Evolutionary conservation across 257 asterid species (phyloP).

Genomic region (Solanum sparsipilum): DNA sequence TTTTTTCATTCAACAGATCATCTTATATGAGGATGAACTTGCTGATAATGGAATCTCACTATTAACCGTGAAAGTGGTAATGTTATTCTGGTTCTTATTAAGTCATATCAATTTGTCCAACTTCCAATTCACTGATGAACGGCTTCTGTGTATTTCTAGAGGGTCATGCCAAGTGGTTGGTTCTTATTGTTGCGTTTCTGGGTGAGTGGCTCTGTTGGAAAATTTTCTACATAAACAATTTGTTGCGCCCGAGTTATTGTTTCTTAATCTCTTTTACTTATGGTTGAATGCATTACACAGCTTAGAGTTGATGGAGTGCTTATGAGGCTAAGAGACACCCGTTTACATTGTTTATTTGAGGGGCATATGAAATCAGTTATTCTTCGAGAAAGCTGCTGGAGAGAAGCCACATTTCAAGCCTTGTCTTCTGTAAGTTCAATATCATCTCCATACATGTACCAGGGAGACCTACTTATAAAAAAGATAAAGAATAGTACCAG

Average conservation of each 20-base stretch:
- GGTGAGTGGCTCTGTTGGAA: conserved; percentile 45
- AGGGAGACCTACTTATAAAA: not conserved
- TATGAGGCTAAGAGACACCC: conserved; percentile 96
- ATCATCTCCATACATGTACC: not conserved
- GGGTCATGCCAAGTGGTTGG: conserved; percentile 99
- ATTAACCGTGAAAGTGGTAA: conserved; percentile 94
- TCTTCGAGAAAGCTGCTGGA: conserved; percentile 91
- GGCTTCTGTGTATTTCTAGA: conserved; percentile 43
- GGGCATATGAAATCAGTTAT: conserved; percentile 41
- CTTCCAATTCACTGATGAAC: conserved; percentile 10
- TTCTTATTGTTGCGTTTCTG: conserved; percentile 91
- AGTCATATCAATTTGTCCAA: not conserved
- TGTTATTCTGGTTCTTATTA: conserved; percentile 9
- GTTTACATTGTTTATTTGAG: conserved; percentile 67
- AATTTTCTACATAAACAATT: not conserved
- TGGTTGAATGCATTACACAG: conserved; percentile 20
- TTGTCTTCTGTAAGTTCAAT: conserved; percentile 46
- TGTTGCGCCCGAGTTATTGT: not conserved
- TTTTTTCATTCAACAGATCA: conserved; percentile 37
- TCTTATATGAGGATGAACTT: conserved; percentile 93
- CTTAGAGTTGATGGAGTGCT: conserved; percentile 99
- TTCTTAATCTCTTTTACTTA: not conserved
- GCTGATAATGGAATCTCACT: conserved; percentile 97
- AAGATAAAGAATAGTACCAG: not conserved
- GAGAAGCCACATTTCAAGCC: conserved; percentile 68